These are phyloP conservation scores for Beauveria australis DNA, from an alignment of 2,329 filamentous ascomycete genomes.

Conservation along the genomic window DNA sequence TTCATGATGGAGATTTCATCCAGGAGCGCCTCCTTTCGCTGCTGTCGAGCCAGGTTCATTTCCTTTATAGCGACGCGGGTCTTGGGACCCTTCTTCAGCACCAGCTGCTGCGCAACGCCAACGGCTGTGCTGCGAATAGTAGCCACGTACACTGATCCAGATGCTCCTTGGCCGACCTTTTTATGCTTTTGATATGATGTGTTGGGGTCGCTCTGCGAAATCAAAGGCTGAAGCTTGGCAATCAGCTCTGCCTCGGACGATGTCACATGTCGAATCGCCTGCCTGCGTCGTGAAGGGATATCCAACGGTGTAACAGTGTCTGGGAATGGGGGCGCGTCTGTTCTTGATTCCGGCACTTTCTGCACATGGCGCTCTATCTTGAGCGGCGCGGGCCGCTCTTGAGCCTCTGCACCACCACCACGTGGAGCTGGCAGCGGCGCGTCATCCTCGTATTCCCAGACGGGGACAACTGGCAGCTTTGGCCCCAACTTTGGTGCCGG, in stretches of 20 bases:
- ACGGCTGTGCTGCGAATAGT: slow-evolving; percentile 82
- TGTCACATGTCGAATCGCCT: slow-evolving; percentile 34
- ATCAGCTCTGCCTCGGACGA: slow-evolving; percentile 98
- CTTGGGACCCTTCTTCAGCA: slow-evolving; percentile 69
- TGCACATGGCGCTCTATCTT: background rate
- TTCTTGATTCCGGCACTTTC: background rate
- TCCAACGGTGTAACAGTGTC: background rate
- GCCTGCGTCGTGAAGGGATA: slow-evolving; percentile 3
- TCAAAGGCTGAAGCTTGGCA: slow-evolving; percentile 86
- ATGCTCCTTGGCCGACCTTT: slow-evolving; percentile 98
- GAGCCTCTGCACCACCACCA: background rate
- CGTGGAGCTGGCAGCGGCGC: background rate
- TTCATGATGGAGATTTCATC: slow-evolving; percentile 99
- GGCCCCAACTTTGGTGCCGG: background rate
- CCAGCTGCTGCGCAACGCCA: slow-evolving; percentile 72
- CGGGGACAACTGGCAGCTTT: background rate
- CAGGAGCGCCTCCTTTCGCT: slow-evolving; percentile 93
- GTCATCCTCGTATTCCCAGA: background rate
- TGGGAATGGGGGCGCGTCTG: background rate
- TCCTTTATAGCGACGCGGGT: slow-evolving; percentile 98
- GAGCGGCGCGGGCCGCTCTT: background rate
- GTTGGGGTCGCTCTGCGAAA: slow-evolving; percentile 90
- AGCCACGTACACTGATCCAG: slow-evolving; percentile 96
- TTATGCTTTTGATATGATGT: slow-evolving; percentile 98
- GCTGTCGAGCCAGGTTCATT: slow-evolving; percentile 97